Percentiles rank a stretch among this genome's conserved stretches.
These are phyloP conservation scores for Kodamaea anthophila DNA, from an alignment of 1,139 yeast genomes.

Conservation along the genomic window DNA sequence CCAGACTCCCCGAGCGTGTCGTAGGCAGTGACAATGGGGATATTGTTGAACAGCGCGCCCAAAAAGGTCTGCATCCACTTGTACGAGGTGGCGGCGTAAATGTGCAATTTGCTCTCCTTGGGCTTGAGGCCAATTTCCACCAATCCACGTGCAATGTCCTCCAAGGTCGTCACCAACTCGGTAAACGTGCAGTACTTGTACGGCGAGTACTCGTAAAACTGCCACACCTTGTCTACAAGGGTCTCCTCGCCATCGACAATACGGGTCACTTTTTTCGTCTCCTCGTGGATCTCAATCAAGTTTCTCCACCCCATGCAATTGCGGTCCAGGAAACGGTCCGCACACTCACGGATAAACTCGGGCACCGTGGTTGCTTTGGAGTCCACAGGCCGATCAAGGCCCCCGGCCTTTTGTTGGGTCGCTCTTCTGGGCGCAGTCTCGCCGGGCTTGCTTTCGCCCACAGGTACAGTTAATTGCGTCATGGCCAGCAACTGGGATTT, in stretches of 20 bases:
- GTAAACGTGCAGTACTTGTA: slow-evolving; percentile 63
- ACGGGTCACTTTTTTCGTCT: slow-evolving; percentile 70
- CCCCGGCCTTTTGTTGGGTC: slow-evolving; percentile 50
- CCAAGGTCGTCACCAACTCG: slow-evolving; percentile 46
- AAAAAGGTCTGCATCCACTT: slow-evolving; percentile 88
- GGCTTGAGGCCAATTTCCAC: slow-evolving; percentile 69
- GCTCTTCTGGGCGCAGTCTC: slow-evolving; percentile 92
- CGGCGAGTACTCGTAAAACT: slow-evolving; percentile 69
- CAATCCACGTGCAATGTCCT: slow-evolving; percentile 69
- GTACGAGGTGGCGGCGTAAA: slow-evolving; percentile 80
- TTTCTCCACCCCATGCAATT: slow-evolving; percentile 80
- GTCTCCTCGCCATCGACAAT: slow-evolving; percentile 68
- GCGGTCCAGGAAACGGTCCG: slow-evolving; percentile 46
- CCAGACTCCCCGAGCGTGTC: slow-evolving; percentile 95
- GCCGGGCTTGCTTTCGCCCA: slow-evolving; percentile 75
- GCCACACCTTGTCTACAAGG: slow-evolving; percentile 80
- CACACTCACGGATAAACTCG: slow-evolving; percentile 63
- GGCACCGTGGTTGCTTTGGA: slow-evolving; percentile 62
- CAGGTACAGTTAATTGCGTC: slow-evolving; percentile 52
- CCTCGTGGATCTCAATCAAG: slow-evolving; percentile 64
- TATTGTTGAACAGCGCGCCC: slow-evolving; percentile 68
- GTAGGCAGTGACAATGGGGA: slow-evolving; percentile 92
- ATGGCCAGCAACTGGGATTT: no score
- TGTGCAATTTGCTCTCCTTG: slow-evolving; percentile 61
- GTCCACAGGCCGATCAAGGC: slow-evolving; percentile 51